Evolutionary conservation across 2,329 filamentous ascomycete genomes (phyloP), one percentile per base, ranked within the genome.

Genomic region (Aspergillus neoniger): DNA sequence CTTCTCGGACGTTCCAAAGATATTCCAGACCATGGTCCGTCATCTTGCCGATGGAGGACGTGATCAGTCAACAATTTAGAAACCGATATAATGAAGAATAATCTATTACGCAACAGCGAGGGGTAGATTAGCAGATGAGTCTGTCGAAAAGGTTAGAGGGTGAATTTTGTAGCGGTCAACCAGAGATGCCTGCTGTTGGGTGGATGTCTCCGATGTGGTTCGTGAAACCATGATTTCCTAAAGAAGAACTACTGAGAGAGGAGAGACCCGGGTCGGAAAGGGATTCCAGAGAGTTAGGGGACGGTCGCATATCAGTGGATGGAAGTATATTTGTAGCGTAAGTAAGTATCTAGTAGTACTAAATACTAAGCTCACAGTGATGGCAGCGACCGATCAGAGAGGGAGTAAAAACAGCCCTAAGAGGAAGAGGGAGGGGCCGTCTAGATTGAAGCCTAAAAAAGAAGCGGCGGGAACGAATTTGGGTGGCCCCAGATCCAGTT

Each of bases 361-460:
- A 28, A 28, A 28, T 28, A 28, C 25, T 28, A 28, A 28, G 21
- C 44, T 25, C 47, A 28, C 15, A n/a, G 15, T 30, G 25, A 30
- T 30, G 47, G 23, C 25, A 32, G 14, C 6, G 25, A 36, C 32
- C 32, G 25, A 25, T 25, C 6, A 51, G 51, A 14, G 49, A 39
- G 21, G 56, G 43, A 43, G 49, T 23, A 54, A 44, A 36, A 48
- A 14, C 19, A 25, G 43, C 50, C 38, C 38, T 41, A 44, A 58
- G 15, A 44, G 21, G 12, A 54, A 54, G 52, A 41, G 30, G 58
- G 60, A 55, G 61, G 62, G 64, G 64, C 61, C 58, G 58, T 51
- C 56, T 59, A 52, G 57, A 52, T 60, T 60, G 60, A 65, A 64
- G 68, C 61, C 63, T 67, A 68, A 69, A 65, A 67, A 67, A 70